phyloP scores from a whole-genome alignment of 192 early-diverging fungal genomes.

The Entomortierella chlamydospora region DNA sequence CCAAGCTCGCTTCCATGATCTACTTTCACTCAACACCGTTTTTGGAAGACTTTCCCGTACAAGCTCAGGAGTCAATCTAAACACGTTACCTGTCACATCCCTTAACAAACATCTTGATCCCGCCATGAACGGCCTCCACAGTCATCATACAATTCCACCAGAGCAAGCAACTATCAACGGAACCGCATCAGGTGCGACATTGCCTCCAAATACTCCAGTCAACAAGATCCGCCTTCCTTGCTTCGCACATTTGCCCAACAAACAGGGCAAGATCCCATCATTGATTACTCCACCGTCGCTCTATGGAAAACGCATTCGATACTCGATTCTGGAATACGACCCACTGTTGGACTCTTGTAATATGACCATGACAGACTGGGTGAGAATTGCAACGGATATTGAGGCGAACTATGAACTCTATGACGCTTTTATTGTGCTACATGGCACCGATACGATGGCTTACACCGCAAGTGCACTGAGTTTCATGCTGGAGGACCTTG shows the following conservation, averaged over 20 bases:
- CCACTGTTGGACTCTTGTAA: constrained; percentile 96
- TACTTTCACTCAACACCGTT: constrained; percentile 51
- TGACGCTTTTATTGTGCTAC: constrained; percentile 97
- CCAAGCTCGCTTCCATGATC: constrained; percentile 89
- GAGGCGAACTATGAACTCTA: constrained; percentile 93
- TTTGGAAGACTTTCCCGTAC: constrained; percentile 47
- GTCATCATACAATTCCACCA: constrained; percentile 44
- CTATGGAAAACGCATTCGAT: constrained; percentile 92
- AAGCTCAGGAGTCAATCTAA: constrained; percentile 34
- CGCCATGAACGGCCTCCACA: constrained; percentile 37
- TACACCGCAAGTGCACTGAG: constrained; percentile 90
- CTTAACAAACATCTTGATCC: constrained; percentile 56
- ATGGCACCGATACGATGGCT: constrained; percentile 93
- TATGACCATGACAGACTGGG: constrained; percentile 94
- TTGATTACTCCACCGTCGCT: constrained; percentile 90
- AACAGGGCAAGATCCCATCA: constrained; percentile 60
- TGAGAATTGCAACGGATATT: constrained; percentile 95
- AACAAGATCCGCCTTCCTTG: constrained; percentile 45
- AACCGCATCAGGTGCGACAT: constrained; percentile 28
- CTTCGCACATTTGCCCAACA: constrained; percentile 45
- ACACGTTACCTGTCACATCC: constrained; percentile 11
- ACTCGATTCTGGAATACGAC: constrained; percentile 96
- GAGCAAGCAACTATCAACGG: constrained; percentile 39
- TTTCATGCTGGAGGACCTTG: constrained; percentile 97
- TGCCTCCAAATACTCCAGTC: constrained; percentile 40